Evolutionary conservation across 257 asterid genomes (phyloP).

Genomic region (Lithospermum erythrorhizon): DNA sequence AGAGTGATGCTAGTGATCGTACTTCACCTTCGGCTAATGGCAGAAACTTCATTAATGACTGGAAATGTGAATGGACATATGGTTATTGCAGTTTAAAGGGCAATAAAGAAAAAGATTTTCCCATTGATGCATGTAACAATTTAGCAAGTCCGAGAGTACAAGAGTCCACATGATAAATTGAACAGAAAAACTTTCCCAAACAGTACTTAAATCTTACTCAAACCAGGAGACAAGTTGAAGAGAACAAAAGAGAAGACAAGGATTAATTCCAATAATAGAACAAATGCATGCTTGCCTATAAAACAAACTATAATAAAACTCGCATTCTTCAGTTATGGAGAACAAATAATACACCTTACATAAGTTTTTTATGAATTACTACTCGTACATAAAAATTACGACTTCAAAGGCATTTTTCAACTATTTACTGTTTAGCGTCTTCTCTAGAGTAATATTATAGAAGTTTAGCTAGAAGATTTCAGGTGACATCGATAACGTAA

Average conservation of each 20-base stretch:
- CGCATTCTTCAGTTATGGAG: neutral
- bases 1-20: slow-evolving; percentile 59
- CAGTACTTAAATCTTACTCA: no score
- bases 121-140: neutral
- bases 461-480: neutral
- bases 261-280: no score
- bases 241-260: no score
- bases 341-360: neutral
- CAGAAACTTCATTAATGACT: slow-evolving; percentile 61
- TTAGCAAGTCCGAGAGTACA: neutral
- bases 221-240: no score
- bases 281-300: no score
- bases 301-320: neutral
- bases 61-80: slow-evolving; percentile 10
- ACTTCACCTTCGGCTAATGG: slow-evolving; percentile 59
- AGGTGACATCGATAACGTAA: neutral
- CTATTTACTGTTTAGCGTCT: neutral
- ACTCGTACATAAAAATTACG: no score
- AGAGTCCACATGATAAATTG: neutral
- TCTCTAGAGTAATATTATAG: neutral
- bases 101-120: neutral
- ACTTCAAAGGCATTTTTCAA: no score
- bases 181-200: no score
- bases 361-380: neutral
- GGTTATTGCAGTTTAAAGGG: slow-evolving; percentile 4